Conservation (phyloP, 106 monocot species). For the Triglochin maritima region DNA sequence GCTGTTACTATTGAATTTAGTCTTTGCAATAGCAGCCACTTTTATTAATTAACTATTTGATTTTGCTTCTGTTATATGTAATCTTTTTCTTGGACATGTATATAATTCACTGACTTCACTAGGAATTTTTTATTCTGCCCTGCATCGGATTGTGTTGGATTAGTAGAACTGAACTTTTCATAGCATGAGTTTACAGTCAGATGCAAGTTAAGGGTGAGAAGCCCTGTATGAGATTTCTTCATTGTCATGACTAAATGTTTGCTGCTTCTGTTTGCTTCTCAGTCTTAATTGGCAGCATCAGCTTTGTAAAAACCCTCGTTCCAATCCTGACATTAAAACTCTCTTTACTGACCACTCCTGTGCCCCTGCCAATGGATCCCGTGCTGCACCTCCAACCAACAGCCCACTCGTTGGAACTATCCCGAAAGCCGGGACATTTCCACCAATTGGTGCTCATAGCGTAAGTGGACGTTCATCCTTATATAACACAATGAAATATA, state of each 20-base stretch:
- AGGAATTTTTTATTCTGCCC: too few species aligned
- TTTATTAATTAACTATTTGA: too few species aligned
- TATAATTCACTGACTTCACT: too few species aligned
- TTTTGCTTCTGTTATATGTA: too few species aligned
- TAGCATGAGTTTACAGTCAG: background rate
- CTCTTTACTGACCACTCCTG: constrained; percentile 93
- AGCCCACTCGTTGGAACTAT: constrained; percentile 70
- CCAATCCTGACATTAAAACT: constrained; percentile 96
- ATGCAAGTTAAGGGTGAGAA: too few species aligned
- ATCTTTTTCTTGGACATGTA: too few species aligned
- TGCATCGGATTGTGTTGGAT: too few species aligned
- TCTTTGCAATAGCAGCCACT: too few species aligned
- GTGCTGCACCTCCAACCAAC: constrained; percentile 54
- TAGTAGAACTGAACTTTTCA: background rate
- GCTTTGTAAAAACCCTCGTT: constrained; percentile 92
- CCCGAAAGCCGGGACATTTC: constrained; percentile 74
- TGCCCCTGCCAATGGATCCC: constrained; percentile 66
- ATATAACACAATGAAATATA: background rate
- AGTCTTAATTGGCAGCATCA: constrained; percentile 99
- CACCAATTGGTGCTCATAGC: constrained; percentile 68
- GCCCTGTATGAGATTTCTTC: background rate
- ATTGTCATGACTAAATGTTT: background rate
- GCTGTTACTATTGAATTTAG: too few species aligned
- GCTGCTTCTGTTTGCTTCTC: background rate
- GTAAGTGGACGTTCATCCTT: constrained; percentile 25